phyloP scores from a whole-genome alignment of 2,329 filamentous ascomycete species.

The Epicoccum sorghinum region DNA sequence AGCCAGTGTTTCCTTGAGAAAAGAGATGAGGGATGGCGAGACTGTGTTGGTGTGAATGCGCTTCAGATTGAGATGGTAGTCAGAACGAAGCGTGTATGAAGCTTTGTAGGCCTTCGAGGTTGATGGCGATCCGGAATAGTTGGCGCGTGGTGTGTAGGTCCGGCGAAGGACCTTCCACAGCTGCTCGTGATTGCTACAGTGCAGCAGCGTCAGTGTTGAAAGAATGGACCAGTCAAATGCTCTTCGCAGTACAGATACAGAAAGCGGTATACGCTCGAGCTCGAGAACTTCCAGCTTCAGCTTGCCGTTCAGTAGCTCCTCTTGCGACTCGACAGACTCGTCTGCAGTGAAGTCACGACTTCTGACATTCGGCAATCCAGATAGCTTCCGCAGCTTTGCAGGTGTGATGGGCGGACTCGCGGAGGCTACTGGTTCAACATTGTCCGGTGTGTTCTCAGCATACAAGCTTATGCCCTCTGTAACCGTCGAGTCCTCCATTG shows the following conservation, averaged over 20 bases:
- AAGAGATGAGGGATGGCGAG: slow-evolving; percentile 70
- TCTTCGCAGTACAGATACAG: slow-evolving; percentile 70
- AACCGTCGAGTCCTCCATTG: slow-evolving; percentile 29
- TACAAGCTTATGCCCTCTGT: slow-evolving; percentile 36
- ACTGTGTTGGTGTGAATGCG: slow-evolving; percentile 77
- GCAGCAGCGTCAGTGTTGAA: slow-evolving; percentile 74
- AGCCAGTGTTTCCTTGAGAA: slow-evolving; percentile 77
- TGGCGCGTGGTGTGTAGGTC: slow-evolving; percentile 50
- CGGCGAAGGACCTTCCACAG: slow-evolving; percentile 76
- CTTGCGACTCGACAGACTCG: slow-evolving; percentile 12
- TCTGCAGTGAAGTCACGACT: slow-evolving; percentile 3
- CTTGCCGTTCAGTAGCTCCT: slow-evolving; percentile 60
- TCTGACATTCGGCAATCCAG: slow-evolving; percentile 9
- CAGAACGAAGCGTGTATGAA: slow-evolving; percentile 47
- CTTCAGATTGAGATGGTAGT: slow-evolving; percentile 66
- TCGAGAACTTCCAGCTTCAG: slow-evolving; percentile 74
- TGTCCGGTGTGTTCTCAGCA: slow-evolving; percentile 23
- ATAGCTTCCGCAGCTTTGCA: neutral
- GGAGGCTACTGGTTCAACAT: slow-evolving; percentile 7
- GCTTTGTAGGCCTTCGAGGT: slow-evolving; percentile 46
- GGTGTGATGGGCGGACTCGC: slow-evolving; percentile 11
- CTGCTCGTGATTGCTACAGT: slow-evolving; percentile 74
- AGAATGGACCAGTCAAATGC: slow-evolving; percentile 77
- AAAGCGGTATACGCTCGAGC: slow-evolving; percentile 76
- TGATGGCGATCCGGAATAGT: slow-evolving; percentile 44